phyloP scores from a whole-genome alignment of 179 eudicot genomes.

The Spinacia oleracea region DNA sequence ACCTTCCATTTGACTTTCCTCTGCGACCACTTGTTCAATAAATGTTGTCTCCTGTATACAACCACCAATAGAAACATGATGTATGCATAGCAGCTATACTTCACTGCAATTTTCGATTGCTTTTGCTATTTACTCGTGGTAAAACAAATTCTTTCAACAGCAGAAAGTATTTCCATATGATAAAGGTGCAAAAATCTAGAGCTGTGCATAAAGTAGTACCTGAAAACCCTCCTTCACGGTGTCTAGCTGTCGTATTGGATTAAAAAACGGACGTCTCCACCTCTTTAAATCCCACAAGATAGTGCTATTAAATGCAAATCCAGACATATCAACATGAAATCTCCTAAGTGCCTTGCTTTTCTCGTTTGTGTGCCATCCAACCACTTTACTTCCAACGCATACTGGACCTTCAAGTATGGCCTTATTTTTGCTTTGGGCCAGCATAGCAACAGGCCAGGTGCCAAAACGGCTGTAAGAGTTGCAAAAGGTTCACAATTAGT shows the following conservation, averaged over 20 bases:
- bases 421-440: constrained; percentile 78
- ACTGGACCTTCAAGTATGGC: constrained; percentile 89
- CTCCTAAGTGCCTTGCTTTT: constrained; percentile 85
- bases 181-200: not conserved
- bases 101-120: not conserved
- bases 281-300: constrained; percentile 92
- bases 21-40: constrained; percentile 87
- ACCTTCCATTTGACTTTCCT: constrained; percentile 93
- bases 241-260: constrained; percentile 77
- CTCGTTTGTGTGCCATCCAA: constrained; percentile 98
- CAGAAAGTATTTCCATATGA: not conserved
- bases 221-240: constrained; percentile 94
- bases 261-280: constrained; percentile 70
- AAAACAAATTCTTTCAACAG: not conserved
- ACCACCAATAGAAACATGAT: constrained; percentile 12
- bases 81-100: constrained; percentile 8
- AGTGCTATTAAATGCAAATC: constrained; percentile 97
- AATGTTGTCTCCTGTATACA: constrained; percentile 80
- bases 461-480: constrained; percentile 75
- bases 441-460: constrained; percentile 99
- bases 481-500: constrained; percentile 1
- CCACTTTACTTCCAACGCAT: constrained; percentile 71
- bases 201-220: constrained; percentile 36
- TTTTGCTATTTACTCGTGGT: not conserved
- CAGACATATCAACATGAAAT: constrained; percentile 98